These are phyloP conservation scores for Alliaria petiolata DNA, from an alignment of 345 rosid genomes.

Conservation along the genomic window DNA sequence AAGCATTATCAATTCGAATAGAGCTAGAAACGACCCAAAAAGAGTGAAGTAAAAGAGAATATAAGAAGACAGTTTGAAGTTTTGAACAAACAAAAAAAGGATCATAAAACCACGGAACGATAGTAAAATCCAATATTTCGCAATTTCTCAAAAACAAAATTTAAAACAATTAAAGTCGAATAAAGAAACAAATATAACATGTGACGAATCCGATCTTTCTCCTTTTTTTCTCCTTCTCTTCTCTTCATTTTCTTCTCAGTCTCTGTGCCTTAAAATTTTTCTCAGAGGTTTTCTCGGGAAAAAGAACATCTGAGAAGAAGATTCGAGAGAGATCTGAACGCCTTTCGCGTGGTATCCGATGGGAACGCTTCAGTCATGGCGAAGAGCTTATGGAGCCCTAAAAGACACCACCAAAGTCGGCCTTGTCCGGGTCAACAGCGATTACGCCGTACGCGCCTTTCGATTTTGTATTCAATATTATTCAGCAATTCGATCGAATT, in stretches of 20 bases:
- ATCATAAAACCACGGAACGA: not conserved
- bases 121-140: not conserved
- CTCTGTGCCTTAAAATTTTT: not conserved
- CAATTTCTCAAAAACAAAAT: not conserved
- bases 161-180: not conserved
- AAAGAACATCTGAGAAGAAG: not conserved
- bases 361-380: too few relatives aligned
- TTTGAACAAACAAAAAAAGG: too few relatives aligned
- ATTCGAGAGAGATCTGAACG: slow-evolving; percentile 26
- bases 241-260: too few relatives aligned
- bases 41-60: not conserved
- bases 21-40: not conserved
- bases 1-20: not conserved
- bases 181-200: not conserved
- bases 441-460: slow-evolving; percentile 53
- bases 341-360: slow-evolving; percentile 35
- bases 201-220: slow-evolving; percentile 3
- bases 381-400: slow-evolving; percentile 84
- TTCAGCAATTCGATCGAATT: not conserved
- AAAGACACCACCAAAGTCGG: slow-evolving; percentile 95
- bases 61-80: not conserved
- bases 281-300: slow-evolving; percentile 1
- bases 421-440: slow-evolving; percentile 88
- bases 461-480: not conserved
- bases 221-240: not conserved